Conservation (phyloP, 768 basidiomycete species). For the Termitomyces eurrhizus region DNA sequence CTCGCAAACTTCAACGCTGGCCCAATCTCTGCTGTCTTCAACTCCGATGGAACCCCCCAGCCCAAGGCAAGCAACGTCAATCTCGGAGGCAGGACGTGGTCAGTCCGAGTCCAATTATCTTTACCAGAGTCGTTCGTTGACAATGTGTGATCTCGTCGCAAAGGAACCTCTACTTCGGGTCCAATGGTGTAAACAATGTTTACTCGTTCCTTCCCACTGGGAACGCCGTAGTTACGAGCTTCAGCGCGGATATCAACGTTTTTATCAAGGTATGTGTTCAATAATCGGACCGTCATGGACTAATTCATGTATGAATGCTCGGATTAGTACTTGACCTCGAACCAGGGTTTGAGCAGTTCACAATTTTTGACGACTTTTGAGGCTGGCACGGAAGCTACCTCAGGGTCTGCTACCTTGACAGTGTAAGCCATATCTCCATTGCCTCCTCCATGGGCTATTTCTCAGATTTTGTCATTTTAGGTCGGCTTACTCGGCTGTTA, state of each 20-base stretch:
- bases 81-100: constrained; percentile 52
- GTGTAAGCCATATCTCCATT: constrained; percentile 35
- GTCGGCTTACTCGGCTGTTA: constrained; percentile 2
- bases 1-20: constrained; percentile 53
- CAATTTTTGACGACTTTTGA: constrained; percentile 59
- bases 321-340: constrained; percentile 45
- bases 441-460: neutral
- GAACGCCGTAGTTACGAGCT: constrained; percentile 37
- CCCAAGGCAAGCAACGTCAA: constrained; percentile 41
- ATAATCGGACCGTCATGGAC: neutral
- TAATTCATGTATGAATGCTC: neutral
- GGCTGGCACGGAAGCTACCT: constrained; percentile 60
- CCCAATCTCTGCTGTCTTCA: constrained; percentile 52
- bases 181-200: constrained; percentile 50
- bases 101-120: constrained; percentile 2
- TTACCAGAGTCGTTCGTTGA: neutral
- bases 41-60: constrained; percentile 39
- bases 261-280: constrained; percentile 43
- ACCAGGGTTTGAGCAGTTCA: constrained; percentile 40
- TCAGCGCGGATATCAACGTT: constrained; percentile 47
- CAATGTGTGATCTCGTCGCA: neutral
- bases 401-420: constrained; percentile 49
- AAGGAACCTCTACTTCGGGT: constrained; percentile 54
- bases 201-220: constrained; percentile 42
- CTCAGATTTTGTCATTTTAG: neutral